phyloP scores from a whole-genome alignment of 495 filamentous ascomycete genomes.

The Annulohypoxylon stygium region DNA sequence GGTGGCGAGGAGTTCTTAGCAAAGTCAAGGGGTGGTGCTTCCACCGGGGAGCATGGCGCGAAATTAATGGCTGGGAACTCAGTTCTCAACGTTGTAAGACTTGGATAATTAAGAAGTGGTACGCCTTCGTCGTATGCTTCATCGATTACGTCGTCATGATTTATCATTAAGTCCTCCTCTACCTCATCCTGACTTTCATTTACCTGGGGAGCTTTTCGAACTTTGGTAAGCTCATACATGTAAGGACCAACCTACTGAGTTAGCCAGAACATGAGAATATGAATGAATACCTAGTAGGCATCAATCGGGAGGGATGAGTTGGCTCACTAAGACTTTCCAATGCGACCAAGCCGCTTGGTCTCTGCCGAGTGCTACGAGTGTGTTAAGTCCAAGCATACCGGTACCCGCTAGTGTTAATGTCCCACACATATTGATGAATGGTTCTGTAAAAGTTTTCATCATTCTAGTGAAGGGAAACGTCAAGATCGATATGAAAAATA shows the following conservation, averaged over 20 bases:
- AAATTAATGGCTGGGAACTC: neutral
- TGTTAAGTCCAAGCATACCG: neutral
- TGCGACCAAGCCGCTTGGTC: constrained; percentile 2
- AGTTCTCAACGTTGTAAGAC: neutral
- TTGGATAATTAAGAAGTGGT: neutral
- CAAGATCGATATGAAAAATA: neutral
- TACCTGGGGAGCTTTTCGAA: neutral
- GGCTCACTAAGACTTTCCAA: constrained; percentile 1
- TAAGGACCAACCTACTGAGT: neutral
- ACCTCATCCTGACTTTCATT: neutral
- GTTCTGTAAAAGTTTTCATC: neutral
- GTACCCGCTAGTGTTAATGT: neutral
- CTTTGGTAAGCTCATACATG: constrained; percentile 1
- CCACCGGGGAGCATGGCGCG: neutral
- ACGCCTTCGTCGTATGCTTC: neutral
- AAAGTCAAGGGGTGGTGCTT: neutral
- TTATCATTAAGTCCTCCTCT: neutral
- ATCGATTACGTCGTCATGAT: neutral
- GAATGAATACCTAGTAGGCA: neutral
- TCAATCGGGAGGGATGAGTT: neutral
- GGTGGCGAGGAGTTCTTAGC: neutral
- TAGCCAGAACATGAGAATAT: neutral
- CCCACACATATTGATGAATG: neutral
- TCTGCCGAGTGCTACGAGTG: neutral
- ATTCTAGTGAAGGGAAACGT: constrained; percentile 1